These are phyloP conservation scores for Neurospora pannonica DNA, from an alignment of 495 filamentous ascomycete genomes.

Conservation along the genomic window DNA sequence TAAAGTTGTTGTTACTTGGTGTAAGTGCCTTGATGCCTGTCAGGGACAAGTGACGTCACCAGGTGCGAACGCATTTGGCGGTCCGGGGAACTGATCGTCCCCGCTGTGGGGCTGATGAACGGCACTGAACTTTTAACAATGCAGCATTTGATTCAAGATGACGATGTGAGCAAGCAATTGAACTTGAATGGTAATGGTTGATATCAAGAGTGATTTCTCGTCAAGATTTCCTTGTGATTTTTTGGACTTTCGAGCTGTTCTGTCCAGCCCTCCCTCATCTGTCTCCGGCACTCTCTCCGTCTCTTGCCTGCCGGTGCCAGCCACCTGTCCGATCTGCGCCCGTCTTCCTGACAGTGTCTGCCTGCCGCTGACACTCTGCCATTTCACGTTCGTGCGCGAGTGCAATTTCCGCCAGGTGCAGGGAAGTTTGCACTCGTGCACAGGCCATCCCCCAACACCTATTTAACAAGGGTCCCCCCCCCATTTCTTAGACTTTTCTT, in stretches of 20 bases:
- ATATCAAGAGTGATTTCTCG: background rate
- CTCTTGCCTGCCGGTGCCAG: background rate
- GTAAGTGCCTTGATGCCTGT: background rate
- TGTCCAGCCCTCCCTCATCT: background rate
- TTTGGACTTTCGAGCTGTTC: background rate
- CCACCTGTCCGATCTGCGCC: background rate
- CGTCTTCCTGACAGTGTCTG: background rate
- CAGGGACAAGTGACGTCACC: background rate
- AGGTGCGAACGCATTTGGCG: background rate
- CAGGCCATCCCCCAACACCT: background rate
- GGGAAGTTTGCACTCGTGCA: conserved; percentile 8
- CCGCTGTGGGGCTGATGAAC: background rate
- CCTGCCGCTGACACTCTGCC: background rate
- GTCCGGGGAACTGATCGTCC: background rate
- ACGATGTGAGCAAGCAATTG: background rate
- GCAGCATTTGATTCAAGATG: background rate
- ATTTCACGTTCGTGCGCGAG: background rate
- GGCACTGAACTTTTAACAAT: background rate
- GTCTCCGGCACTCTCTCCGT: background rate
- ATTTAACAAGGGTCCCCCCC: background rate
- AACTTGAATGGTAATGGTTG: rapidly evolving
- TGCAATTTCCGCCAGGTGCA: background rate
- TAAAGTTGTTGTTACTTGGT: background rate
- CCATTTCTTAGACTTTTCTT: conserved; percentile 6
- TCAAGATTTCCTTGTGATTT: background rate